Conservation (phyloP, 108 stramenopile species). For the Chaetoceros tenuissimus region DNA sequence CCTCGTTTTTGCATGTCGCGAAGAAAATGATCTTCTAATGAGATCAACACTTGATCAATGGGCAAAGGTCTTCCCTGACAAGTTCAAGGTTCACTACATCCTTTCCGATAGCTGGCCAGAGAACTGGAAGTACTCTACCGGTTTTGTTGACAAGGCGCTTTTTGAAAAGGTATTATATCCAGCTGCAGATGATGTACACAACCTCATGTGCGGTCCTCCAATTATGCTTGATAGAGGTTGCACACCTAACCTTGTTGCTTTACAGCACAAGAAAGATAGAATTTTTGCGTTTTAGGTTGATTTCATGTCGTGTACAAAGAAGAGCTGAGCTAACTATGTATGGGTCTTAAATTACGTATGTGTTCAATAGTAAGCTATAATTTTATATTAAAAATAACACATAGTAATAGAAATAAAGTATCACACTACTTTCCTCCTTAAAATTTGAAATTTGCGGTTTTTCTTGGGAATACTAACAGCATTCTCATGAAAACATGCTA, state of each 20-base stretch:
- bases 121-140: constrained; percentile 78
- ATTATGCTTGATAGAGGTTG: constrained; percentile 92
- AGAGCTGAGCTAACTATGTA: no score
- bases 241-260: constrained; percentile 56
- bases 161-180: constrained; percentile 67
- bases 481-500: no score
- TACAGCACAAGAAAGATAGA: constrained; percentile 48
- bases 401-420: no score
- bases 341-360: no score
- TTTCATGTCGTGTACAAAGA: no score
- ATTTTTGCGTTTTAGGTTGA: constrained; percentile 65
- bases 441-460: no score
- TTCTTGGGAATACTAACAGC: no score
- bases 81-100: constrained; percentile 93
- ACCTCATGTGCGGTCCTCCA: constrained; percentile 97
- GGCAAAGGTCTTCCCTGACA: constrained; percentile 64
- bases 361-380: no score
- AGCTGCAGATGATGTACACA: constrained; percentile 53
- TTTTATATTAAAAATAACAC: no score
- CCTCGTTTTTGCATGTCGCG: constrained; percentile 90
- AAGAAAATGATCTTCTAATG: constrained; percentile 90
- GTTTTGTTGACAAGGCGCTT: constrained; percentile 84
- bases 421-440: no score
- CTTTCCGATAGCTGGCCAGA: constrained; percentile 61
- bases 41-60: constrained; percentile 85